Percentiles rank a stretch among this genome's conserved stretches.
Conservation (phyloP, 306 rosid species). For the Cucurbita argyrosperma region DNA sequence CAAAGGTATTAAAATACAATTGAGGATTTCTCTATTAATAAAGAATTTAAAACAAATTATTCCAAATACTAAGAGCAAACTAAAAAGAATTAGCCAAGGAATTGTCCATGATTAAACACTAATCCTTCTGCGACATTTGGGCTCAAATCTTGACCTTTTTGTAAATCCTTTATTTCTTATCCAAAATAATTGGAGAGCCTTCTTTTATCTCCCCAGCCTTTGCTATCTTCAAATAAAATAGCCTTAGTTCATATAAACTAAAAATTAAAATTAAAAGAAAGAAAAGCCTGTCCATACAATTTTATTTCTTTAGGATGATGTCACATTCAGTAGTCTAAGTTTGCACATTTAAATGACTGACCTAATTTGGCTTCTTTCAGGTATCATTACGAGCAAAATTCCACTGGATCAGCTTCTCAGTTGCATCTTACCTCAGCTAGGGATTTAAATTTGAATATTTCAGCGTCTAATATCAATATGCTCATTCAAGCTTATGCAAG, state of each 20-base stretch:
- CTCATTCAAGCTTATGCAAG: constrained; percentile 96
- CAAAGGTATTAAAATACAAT: background rate
- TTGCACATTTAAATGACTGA: background rate
- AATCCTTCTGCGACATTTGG: background rate
- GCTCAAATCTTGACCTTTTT: background rate
- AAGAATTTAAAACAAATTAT: background rate
- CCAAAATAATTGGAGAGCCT: background rate
- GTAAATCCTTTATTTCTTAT: background rate
- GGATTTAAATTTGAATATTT: constrained; percentile 80
- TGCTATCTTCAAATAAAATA: background rate
- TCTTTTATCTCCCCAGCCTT: background rate
- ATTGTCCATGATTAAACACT: background rate
- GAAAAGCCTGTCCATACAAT: background rate
- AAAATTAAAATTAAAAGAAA: background rate
- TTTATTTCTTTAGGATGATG: background rate
- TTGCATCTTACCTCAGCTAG: constrained; percentile 74
- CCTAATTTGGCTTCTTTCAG: constrained; percentile 17
- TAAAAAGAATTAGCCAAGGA: background rate
- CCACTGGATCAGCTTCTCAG: constrained; percentile 85
- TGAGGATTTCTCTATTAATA: background rate
- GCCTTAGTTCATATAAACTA: background rate
- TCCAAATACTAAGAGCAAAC: background rate
- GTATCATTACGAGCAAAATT: constrained; percentile 64
- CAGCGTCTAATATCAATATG: constrained; percentile 88
- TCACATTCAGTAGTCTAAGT: background rate